Evolutionary conservation across 148 eudicot genomes (phyloP).

Genomic region (Polygonum aviculare): DNA sequence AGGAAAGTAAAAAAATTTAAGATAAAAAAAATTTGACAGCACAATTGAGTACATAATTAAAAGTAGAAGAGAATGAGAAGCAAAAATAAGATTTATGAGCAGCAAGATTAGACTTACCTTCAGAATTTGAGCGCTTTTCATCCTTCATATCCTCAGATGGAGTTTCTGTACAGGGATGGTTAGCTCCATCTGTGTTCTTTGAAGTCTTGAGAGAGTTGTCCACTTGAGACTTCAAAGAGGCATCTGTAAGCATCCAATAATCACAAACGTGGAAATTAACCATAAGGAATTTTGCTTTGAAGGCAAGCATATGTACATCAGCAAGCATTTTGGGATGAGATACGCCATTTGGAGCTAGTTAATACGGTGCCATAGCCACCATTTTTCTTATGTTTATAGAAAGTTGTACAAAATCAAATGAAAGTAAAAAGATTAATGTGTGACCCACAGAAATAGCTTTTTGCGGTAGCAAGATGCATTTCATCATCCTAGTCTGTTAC

Average conservation of each 20-base stretch:
- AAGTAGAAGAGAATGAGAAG: not conserved
- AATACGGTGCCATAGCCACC: not conserved
- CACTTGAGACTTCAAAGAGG: slow-evolving; percentile 20
- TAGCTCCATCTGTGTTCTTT: slow-evolving; percentile 17
- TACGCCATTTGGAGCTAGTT: not conserved
- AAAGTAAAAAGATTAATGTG: not conserved
- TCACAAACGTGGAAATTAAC: not conserved
- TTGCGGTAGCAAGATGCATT: not conserved
- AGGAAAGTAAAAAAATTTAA: not conserved
- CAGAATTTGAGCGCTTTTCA: slow-evolving; percentile 15
- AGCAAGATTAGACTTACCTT: slow-evolving; percentile 14
- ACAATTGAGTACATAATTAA: not conserved
- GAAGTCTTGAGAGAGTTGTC: slow-evolving; percentile 20
- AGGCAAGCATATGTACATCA: not conserved
- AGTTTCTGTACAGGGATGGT: slow-evolving; percentile 16
- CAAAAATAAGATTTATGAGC: not conserved
- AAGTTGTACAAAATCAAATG: not conserved
- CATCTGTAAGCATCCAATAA: slow-evolving; percentile 17
- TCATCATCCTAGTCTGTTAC: not conserved
- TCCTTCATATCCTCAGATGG: slow-evolving; percentile 20
- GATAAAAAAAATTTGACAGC: not conserved
- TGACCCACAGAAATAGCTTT: not conserved
- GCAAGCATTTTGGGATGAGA: not conserved
- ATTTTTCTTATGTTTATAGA: not conserved
- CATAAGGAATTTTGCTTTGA: not conserved